A percentile compares a stretch with the other conserved stretches of the same genome.
Conservation (phyloP, 345 rosid species). For the Salix suchowensis region DNA sequence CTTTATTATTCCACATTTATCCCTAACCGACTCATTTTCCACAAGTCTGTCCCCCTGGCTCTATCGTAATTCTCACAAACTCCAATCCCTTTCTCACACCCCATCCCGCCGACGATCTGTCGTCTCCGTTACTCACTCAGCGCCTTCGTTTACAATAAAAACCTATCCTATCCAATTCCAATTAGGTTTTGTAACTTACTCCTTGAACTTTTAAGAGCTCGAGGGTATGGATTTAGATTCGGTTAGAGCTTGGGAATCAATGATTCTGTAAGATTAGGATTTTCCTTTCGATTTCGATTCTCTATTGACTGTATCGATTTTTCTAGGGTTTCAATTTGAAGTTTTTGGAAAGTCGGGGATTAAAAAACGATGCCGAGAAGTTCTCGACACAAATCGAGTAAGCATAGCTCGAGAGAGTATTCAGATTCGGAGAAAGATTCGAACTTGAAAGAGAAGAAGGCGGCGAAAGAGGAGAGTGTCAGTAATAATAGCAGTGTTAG, state of each 20-base stretch:
- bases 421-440: constrained; percentile 86
- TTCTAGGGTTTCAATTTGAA: constrained; percentile 10
- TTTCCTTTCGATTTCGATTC: background rate
- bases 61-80: constrained; percentile 17
- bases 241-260: background rate
- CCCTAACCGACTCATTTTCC: constrained; percentile 7
- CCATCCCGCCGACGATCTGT: constrained; percentile 24
- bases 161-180: background rate
- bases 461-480: constrained; percentile 35
- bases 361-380: constrained; percentile 64
- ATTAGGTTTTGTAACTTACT: background rate
- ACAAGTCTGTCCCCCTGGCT: background rate
- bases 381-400: constrained; percentile 94
- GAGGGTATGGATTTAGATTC: constrained; percentile 2
- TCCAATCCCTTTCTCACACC: constrained; percentile 9
- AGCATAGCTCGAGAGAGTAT: constrained; percentile 70
- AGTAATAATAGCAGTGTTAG: constrained; percentile 29
- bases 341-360: constrained; percentile 8
- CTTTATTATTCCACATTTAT: constrained; percentile 19
- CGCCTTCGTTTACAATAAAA: background rate
- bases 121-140: background rate
- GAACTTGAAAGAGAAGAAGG: constrained; percentile 57
- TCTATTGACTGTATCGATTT: background rate
- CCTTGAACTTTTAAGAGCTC: background rate
- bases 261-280: constrained; percentile 17